Evolutionary conservation across 441 rosid species (phyloP), one percentile per base, ranked within the genome.

Genomic region (Croton laevigatus): DNA sequence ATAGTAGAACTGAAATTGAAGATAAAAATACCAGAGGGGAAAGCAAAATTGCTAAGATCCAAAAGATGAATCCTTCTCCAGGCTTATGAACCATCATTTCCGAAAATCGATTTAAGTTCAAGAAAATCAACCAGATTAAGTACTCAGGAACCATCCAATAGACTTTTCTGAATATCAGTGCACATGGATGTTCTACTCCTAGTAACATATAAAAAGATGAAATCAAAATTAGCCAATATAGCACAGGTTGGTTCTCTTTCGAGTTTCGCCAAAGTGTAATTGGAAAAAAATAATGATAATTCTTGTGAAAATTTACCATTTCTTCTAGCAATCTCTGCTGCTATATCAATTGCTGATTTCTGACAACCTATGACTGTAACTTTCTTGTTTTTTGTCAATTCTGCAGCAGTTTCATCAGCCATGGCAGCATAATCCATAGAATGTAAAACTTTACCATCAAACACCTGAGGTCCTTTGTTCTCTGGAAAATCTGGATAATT

Each of bases 331-430:
- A 77, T 52, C 66, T 86, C 81, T 59, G 74, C 76, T n/a, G 86
- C 87, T 36, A 86, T 36, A 70, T 82, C 87, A 16, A 79, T 22
- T 4, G 86, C 86, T 4, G 82, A 84, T 72, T 86, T 84, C 72
- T 81, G 83, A 46, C 73, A 82, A 51, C 86, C 89, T 27, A 84
- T 59, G 6, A 81, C 80, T 0, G 79, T 63, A 16, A 83, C 82
- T 12, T 78, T 65, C 71, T 78, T 84, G 45, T 60, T 73, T 54
- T 61, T 66, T 23, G 80, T 48, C 45, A 79, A 59, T 16, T 81
- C 71, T 0, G 77, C 70, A 10, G 81, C 80, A 1, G 13, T 7
- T 19, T 71, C 68, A 59, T 52, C 20, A 13, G 38, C 71, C 86
- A 84, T 73, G 58, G 68, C 69, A 38, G 80, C 80, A 64, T 77